Evolutionary conservation across 345 rosid genomes (phyloP).

Genomic region (Eucalyptus lansdowneana): DNA sequence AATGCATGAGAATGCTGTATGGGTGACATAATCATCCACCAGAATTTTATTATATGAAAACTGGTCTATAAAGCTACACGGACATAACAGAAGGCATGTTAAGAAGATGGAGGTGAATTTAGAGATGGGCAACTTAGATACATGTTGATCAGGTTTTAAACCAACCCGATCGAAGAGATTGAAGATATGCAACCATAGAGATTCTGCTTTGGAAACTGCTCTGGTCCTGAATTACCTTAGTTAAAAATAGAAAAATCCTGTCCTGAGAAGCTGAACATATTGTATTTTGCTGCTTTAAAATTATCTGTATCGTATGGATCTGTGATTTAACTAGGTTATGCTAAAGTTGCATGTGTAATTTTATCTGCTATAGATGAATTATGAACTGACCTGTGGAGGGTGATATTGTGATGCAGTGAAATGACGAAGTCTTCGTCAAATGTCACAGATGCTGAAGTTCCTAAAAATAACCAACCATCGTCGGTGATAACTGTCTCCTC

Average conservation of each 20-base stretch:
- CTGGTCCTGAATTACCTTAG: not conserved
- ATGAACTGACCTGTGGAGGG: not conserved
- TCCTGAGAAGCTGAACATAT: not conserved
- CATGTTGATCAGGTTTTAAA: not conserved
- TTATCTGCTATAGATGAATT: not conserved
- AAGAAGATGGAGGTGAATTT: not conserved
- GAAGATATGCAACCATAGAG: not conserved
- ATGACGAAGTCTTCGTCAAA: conserved; percentile 26
- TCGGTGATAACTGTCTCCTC: conserved; percentile 57
- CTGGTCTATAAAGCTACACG: not conserved
- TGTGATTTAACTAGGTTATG: not conserved
- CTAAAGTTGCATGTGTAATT: not conserved
- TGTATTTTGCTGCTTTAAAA: not conserved
- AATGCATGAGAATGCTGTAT: not conserved
- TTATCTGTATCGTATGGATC: not conserved
- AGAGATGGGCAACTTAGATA: not conserved
- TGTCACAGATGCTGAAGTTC: conserved; percentile 35
- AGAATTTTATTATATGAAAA: not conserved
- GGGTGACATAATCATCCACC: not conserved
- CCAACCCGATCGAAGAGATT: not conserved
- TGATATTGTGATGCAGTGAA: conserved; percentile 35
- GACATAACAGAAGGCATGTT: not conserved
- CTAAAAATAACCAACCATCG: conserved; percentile 28
- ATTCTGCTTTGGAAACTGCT: not conserved
- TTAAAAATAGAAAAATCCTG: not conserved